Conservation (phyloP, 1,139 yeast species). For the Yamadazyma mexicana region DNA sequence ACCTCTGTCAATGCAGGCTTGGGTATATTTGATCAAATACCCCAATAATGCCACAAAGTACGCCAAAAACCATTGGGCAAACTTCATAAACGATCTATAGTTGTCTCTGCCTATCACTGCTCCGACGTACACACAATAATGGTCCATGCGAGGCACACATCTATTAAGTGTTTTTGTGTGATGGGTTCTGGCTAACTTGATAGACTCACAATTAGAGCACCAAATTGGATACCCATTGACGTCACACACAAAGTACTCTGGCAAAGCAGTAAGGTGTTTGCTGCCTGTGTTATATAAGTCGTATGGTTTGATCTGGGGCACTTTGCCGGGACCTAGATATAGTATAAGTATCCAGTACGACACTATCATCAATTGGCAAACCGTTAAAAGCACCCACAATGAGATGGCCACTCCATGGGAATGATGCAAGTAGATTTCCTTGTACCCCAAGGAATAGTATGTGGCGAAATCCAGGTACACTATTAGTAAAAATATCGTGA, state of each 20-base stretch:
- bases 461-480: conserved; percentile 36
- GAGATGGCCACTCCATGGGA: conserved; percentile 33
- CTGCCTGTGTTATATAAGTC: conserved; percentile 24
- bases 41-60: conserved; percentile 30
- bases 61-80: conserved; percentile 33
- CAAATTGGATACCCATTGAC: conserved; percentile 60
- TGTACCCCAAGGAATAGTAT: conserved; percentile 37
- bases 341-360: conserved; percentile 34
- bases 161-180: conserved; percentile 48
- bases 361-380: conserved; percentile 24
- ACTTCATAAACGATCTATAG: conserved; percentile 53
- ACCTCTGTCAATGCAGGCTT: conserved; percentile 21
- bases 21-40: conserved; percentile 29
- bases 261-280: conserved; percentile 26
- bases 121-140: conserved; percentile 67
- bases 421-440: conserved; percentile 31
- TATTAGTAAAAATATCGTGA: conserved; percentile 7
- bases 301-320: conserved; percentile 25
- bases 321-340: conserved; percentile 35
- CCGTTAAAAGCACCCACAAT: conserved; percentile 34
- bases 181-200: conserved; percentile 55
- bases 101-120: conserved; percentile 56
- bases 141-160: conserved; percentile 64
- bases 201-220: conserved; percentile 54
- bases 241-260: conserved; percentile 58